These are phyloP conservation scores for Tulasnella calospora DNA, from an alignment of 768 basidiomycete species.

Conservation along the genomic window DNA sequence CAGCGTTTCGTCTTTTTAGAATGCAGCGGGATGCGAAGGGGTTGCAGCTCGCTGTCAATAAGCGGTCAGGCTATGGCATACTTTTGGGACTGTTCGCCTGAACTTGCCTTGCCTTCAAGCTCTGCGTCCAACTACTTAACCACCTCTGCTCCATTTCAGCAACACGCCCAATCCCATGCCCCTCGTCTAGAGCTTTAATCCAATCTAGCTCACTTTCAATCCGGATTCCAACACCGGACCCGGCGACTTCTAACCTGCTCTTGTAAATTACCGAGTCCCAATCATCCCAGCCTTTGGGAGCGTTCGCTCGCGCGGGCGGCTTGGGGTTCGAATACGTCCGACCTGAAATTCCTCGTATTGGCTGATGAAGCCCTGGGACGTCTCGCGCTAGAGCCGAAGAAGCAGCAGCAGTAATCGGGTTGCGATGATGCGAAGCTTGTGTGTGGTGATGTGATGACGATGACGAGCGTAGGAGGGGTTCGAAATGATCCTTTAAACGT, in stretches of 20 bases:
- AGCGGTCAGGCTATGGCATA: conserved; percentile 10
- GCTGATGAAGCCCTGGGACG: conserved; percentile 36
- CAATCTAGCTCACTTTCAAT: conserved; percentile 65
- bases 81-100: neutral
- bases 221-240: conserved; percentile 54
- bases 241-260: conserved; percentile 56
- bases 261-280: conserved; percentile 36
- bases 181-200: conserved; percentile 56
- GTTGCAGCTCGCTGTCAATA: conserved; percentile 64
- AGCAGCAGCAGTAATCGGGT: conserved; percentile 61
- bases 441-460: conserved; percentile 29
- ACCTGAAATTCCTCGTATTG: conserved; percentile 10
- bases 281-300: conserved; percentile 26
- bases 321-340: conserved; percentile 13
- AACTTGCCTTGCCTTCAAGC: conserved; percentile 56
- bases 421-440: conserved; percentile 33
- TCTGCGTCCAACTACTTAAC: conserved; percentile 70
- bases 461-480: conserved; percentile 71
- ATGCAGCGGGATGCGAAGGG: conserved; percentile 84
- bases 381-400: conserved; percentile 85
- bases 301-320: neutral
- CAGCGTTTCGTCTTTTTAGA: conserved; percentile 96
- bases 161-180: conserved; percentile 47
- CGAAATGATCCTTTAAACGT: conserved; percentile 92
- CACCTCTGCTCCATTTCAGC: conserved; percentile 74